Base-by-base conservation (phyloP, 345 rosid genomes). In the Gossypium mustelinum region DNA sequence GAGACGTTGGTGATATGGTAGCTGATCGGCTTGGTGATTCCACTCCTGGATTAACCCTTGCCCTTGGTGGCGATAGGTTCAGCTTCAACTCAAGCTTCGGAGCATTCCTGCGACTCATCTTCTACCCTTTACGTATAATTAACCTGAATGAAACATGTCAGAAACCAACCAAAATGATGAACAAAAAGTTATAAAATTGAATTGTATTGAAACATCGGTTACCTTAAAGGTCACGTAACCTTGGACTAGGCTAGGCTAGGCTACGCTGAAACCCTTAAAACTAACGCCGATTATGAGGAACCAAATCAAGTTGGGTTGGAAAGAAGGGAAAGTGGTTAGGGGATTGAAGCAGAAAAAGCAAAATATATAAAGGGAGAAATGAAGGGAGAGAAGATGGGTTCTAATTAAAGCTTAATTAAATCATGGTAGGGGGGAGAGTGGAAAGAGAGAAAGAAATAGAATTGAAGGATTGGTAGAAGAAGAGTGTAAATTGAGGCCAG, bases 1-100 rank as follows among this genome's bases (percentile, higher is more conserved):
- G 98, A 41, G 98, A 92, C 6, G 83, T 87, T 1, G 98, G 97
- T 11, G 97, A 91, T 7, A 84, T 83, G 0, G 97, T 83, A 0
- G 88, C 89, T 1, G 97, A 87, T 57, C 86, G 82, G 77, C 71
- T 85, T 0, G 97, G 97, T 2, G 96, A 90, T 60, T 85, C 90
- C 75, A 69, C 83, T 69, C 81, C 72, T 12, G 63, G 87, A 11
- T 81, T 76, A 48, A 70, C 82, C 78, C 97, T 85, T 1, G 97
- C 82, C 78, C 97, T 85, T 1, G 97, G 91, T 0, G 94, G 94
- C 0, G 98, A 93, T 11, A 92, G 88, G 87, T 93, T 92, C 84
- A 96, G 90, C 85, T 89, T 93, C 83, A 93, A 73, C 81, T 95
- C 98, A 7, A 91, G 89, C 82, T 88, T 95, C 16, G 96, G 92